Base-by-base conservation (phyloP, 306 rosid species). In the Cucumis hystrix region DNA sequence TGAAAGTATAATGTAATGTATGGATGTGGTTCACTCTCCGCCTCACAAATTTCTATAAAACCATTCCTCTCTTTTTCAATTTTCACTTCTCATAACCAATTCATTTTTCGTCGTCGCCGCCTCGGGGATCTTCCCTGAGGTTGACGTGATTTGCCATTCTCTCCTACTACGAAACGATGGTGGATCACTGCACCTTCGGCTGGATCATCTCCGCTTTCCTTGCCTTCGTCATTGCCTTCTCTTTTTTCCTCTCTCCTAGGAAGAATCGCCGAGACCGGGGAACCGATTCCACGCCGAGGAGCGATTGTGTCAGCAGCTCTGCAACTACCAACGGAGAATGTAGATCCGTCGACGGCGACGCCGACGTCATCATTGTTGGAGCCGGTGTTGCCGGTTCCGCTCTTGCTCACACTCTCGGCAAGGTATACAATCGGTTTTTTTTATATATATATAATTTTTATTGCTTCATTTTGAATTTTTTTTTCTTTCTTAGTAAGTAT, bases 321-420 rank as follows among this genome's bases (percentile, higher is more conserved):
- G 77, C 80, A 35, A 82, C 88, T 72, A 69, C 77, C 2, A 63
- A 79, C 23, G 93, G 84, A 77, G 89, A 92, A 83, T 88, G 96
- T 74, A 79, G 86, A 88, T 90, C 97, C 78, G 69, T 41, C 6
- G 81, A 62, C 23, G 81, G 79, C 3, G 88, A 85, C 54, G 82
- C 60, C 10, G 97, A 94, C 78, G 85, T 94, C 62, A 84, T 94
- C 80, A 82, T 94, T 80, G 98, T 92, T 61, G 98, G 98, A 60
- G 98, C 98, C 13, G 98, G 98, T 14, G 98, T 94, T 57, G 97
- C 98, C 15, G 98, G 98, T 58, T 54, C 96, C 8, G 98, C 97
- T 79, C 95, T 94, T 20, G 98, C 98, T 81, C 87, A 89, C 83
- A 94, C 98, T 83, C 97, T 94, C 59, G 97, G 91, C 85, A 89